A percentile compares a stretch with the other conserved stretches of the same genome.
phyloP scores from a whole-genome alignment of 768 basidiomycete species.

The Harrya chromipes region DNA sequence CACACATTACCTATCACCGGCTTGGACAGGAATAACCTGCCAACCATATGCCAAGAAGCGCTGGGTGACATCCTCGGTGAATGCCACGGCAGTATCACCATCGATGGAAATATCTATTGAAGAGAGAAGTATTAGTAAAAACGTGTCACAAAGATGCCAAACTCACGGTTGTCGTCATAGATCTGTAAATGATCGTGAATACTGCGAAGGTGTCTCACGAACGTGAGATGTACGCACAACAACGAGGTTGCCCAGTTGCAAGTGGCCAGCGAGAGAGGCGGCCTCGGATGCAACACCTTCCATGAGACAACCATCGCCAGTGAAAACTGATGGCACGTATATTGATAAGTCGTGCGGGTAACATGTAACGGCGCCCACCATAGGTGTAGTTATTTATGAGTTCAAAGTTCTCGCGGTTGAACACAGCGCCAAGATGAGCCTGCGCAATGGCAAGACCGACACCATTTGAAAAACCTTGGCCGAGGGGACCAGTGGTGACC shows the following conservation, averaged over 20 bases:
- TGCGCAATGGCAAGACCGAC: slow-evolving; percentile 94
- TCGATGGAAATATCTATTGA: slow-evolving; percentile 89
- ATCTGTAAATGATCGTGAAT: slow-evolving; percentile 45
- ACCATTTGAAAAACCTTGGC: slow-evolving; percentile 91
- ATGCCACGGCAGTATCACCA: slow-evolving; percentile 86
- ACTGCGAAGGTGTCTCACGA: slow-evolving; percentile 6
- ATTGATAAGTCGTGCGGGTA: slow-evolving; percentile 2
- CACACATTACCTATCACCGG: slow-evolving; percentile 67
- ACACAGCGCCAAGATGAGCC: slow-evolving; percentile 85
- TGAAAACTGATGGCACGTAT: slow-evolving; percentile 56
- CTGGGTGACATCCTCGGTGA: slow-evolving; percentile 90
- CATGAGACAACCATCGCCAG: slow-evolving; percentile 95
- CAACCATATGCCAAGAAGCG: slow-evolving; percentile 91
- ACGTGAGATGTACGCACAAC: slow-evolving; percentile 53
- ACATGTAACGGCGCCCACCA: slow-evolving; percentile 42
- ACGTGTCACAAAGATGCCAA: background rate
- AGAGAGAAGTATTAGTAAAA: slow-evolving; percentile 5
- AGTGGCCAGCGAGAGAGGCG: slow-evolving; percentile 88
- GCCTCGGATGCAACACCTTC: slow-evolving; percentile 95
- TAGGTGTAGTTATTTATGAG: slow-evolving; percentile 88
- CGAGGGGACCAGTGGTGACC: slow-evolving; percentile 95
- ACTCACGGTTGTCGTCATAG: slow-evolving; percentile 94
- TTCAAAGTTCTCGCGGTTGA: slow-evolving; percentile 82
- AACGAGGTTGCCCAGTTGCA: slow-evolving; percentile 90
- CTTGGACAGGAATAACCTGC: slow-evolving; percentile 83